A percentile compares a stretch with the other conserved stretches of the same genome.
phyloP scores from a whole-genome alignment of 176 grass and related monocot genomes.

The Avena atlantica region DNA sequence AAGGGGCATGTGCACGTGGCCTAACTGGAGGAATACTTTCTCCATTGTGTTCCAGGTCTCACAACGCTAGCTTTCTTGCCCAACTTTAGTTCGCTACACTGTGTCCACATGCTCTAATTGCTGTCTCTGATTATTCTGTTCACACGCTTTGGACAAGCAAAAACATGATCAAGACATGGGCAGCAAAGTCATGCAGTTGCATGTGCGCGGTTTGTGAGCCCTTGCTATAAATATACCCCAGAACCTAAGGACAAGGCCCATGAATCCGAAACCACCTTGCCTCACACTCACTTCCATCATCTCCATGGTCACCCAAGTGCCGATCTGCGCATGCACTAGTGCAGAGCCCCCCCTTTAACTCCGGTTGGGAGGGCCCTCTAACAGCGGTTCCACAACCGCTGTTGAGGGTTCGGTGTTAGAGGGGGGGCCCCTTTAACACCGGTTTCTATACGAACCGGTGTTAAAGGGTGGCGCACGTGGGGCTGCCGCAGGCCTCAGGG shows the following conservation, averaged over 20 bases:
- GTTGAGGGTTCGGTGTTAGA: too few species aligned
- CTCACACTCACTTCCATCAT: too few species aligned
- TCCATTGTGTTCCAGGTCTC: background rate
- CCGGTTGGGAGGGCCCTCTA: too few species aligned
- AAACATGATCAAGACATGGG: constrained; percentile 24
- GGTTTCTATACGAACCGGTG: too few species aligned
- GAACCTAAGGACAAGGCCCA: constrained; percentile 44
- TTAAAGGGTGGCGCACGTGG: too few species aligned
- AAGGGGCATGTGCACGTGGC: background rate
- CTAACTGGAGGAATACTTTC: background rate
- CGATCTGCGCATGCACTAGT: constrained; percentile 16
- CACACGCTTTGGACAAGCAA: constrained; percentile 30
- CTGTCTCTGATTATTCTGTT: background rate
- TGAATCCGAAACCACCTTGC: constrained; percentile 25
- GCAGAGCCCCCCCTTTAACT: too few species aligned
- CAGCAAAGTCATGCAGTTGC: background rate
- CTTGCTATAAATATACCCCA: constrained; percentile 58
- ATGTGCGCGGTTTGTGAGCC: background rate
- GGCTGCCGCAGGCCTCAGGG: too few species aligned
- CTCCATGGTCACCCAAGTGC: too few species aligned
- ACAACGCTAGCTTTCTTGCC: background rate
- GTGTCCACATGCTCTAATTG: constrained; percentile 1
- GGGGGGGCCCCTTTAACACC: too few species aligned
- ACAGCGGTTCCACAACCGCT: too few species aligned
- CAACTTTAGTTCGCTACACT: background rate